Evolutionary conservation across 139 green algal genomes (phyloP), one percentile per base, ranked within the genome.

Genomic region (Picochlorum sp.): DNA sequence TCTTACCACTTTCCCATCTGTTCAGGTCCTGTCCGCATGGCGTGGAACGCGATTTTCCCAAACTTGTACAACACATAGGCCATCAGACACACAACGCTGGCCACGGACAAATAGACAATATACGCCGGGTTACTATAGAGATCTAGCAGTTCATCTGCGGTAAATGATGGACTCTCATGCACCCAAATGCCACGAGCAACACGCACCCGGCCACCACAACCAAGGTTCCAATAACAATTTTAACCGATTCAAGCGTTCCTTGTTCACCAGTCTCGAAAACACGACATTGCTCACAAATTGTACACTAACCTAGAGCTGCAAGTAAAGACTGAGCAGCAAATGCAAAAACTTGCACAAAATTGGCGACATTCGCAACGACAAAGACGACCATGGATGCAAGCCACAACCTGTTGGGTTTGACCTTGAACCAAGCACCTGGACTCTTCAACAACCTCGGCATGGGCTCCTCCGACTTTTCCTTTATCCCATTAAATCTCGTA

Each of bases 251-350:
- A 90, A 83, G 71, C 75, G 72, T 47, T 96, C 89, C 10, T 85
- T 81, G 20, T 93, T 73, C 14, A 96, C 81, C 5, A 85, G 74
- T 4, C 62, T 80, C 1, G 85, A 83, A 71, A 96, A 96, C 2
- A 86, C 28, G 2, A 95, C 85, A 70, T 96, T 95, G 28, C 81
- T 85, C 0, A 96, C 72, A 66, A 96, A 96, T 64, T 96, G 86
- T 4, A 96, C 71, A 26, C 77, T 83, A 3, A 3, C 88, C 89
- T 18, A 96, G 76, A 3, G 86, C 86, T 2, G 86, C 75, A 28
- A 96, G 79, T 21, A 95, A 75, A 4, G 85, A 92, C 63, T 95
- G 87, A 4, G 87, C 86, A 18, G 87, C 87, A 79, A 86, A 95
- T 10, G 75, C 87, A 67, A 73, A 73, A 69, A 32, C 23, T 61